Conservation (phyloP, 2,329 filamentous ascomycete species). For the Alternaria brassicae region DNA sequence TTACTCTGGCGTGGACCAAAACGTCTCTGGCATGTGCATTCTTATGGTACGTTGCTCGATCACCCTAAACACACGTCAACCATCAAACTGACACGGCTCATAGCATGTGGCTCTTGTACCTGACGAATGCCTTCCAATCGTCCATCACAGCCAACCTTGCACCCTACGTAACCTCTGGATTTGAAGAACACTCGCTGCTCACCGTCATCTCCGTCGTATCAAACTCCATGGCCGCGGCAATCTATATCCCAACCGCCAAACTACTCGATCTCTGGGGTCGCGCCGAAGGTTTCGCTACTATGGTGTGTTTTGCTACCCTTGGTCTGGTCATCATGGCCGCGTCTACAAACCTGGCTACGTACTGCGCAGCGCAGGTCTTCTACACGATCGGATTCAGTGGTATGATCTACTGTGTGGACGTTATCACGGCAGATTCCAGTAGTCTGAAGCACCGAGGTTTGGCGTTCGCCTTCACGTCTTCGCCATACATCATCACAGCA, state of each 20-base stretch:
- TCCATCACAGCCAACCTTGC: slow-evolving; percentile 46
- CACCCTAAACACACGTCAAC: background rate
- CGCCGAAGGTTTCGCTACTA: slow-evolving; percentile 45
- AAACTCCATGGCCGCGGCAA: slow-evolving; percentile 40
- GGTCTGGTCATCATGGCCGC: slow-evolving; percentile 70
- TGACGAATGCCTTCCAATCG: slow-evolving; percentile 54
- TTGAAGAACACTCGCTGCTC: slow-evolving; percentile 36
- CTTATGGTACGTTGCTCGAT: slow-evolving; percentile 35
- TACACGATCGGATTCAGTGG: slow-evolving; percentile 66
- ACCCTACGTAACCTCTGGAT: slow-evolving; percentile 43
- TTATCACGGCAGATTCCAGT: slow-evolving; percentile 64
- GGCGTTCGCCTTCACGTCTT: slow-evolving; percentile 58
- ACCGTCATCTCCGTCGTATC: slow-evolving; percentile 37
- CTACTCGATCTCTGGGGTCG: slow-evolving; percentile 51
- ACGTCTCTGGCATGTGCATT: slow-evolving; percentile 44
- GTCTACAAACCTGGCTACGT: slow-evolving; percentile 59
- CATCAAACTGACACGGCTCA: background rate
- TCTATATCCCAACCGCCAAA: slow-evolving; percentile 50
- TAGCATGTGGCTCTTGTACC: slow-evolving; percentile 46
- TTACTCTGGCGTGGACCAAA: slow-evolving; percentile 49
- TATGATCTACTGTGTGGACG: slow-evolving; percentile 66
- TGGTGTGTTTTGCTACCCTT: slow-evolving; percentile 39
- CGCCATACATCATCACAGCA: slow-evolving; percentile 32
- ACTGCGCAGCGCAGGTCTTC: slow-evolving; percentile 33
- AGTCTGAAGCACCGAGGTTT: slow-evolving; percentile 60